These are phyloP conservation scores for Hypoxylon rickii DNA, from an alignment of 495 filamentous ascomycete species.

Conservation along the genomic window DNA sequence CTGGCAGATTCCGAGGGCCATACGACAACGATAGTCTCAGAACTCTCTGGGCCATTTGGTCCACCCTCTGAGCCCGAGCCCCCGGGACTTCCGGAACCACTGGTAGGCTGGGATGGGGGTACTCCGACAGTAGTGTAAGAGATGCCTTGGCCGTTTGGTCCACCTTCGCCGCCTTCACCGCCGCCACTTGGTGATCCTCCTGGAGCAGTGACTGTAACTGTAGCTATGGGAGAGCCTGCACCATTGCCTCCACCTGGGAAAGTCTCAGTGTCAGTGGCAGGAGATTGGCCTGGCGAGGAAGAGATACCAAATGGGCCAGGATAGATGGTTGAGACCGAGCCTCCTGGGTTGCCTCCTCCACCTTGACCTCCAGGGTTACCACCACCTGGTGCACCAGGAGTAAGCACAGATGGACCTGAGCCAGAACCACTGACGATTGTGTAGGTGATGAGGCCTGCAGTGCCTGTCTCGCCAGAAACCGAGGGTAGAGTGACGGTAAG, in stretches of 20 bases:
- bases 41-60: constrained; percentile 21
- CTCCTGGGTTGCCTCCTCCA: constrained; percentile 27
- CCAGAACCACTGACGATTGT: constrained; percentile 34
- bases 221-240: constrained; percentile 24
- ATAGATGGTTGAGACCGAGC: constrained; percentile 22
- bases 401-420: constrained; percentile 1
- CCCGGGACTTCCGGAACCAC: not conserved
- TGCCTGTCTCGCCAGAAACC: constrained; percentile 17
- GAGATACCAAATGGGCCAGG: constrained; percentile 36
- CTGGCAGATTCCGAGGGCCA: constrained; percentile 16
- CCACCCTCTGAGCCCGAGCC: constrained; percentile 3
- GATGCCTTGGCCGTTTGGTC: constrained; percentile 15
- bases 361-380: constrained; percentile 30
- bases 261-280: constrained; percentile 18
- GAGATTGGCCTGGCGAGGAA: constrained; percentile 30
- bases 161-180: constrained; percentile 26
- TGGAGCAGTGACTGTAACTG: constrained; percentile 35
- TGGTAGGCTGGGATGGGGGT: not conserved
- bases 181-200: constrained; percentile 22
- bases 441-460: constrained; percentile 30
- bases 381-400: constrained; percentile 4
- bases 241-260: constrained; percentile 24
- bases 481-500: constrained; percentile 37
- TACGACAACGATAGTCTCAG: constrained; percentile 26
- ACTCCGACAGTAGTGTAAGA: not conserved